Percentiles rank a stretch among this genome's conserved stretches.
These are phyloP conservation scores for Kwoniella botswanensis DNA, from an alignment of 768 basidiomycete species.

Conservation along the genomic window DNA sequence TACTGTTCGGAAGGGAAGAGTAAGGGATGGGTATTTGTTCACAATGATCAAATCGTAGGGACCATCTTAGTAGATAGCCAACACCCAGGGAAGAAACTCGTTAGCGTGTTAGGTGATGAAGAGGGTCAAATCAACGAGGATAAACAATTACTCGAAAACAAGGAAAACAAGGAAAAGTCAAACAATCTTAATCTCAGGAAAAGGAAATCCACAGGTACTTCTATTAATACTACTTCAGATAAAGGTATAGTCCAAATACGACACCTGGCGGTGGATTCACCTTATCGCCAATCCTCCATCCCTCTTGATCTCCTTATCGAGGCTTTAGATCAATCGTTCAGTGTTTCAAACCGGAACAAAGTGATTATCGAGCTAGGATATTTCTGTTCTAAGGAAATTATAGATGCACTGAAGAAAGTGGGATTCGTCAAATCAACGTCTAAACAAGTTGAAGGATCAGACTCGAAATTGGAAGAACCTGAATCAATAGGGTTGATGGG, in stretches of 20 bases:
- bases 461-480: background rate
- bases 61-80: slow-evolving; percentile 29
- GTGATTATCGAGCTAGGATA: slow-evolving; percentile 1
- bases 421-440: slow-evolving; percentile 1
- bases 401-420: background rate
- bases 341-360: background rate
- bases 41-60: slow-evolving; percentile 35
- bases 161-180: background rate
- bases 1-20: slow-evolving; percentile 26
- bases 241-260: background rate
- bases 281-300: background rate
- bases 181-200: background rate
- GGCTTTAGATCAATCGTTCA: background rate
- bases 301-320: background rate
- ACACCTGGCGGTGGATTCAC: background rate
- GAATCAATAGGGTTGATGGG: slow-evolving; percentile 8
- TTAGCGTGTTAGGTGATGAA: slow-evolving; percentile 37
- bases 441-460: background rate
- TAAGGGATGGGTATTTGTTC: slow-evolving; percentile 24
- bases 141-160: background rate
- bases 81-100: slow-evolving; percentile 26
- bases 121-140: slow-evolving; percentile 24
- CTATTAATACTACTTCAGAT: background rate
- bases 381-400: background rate
- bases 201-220: background rate